Evolutionary conservation across 352 stramenopile species (phyloP).

Genomic region (Phytophthora cactorum): DNA sequence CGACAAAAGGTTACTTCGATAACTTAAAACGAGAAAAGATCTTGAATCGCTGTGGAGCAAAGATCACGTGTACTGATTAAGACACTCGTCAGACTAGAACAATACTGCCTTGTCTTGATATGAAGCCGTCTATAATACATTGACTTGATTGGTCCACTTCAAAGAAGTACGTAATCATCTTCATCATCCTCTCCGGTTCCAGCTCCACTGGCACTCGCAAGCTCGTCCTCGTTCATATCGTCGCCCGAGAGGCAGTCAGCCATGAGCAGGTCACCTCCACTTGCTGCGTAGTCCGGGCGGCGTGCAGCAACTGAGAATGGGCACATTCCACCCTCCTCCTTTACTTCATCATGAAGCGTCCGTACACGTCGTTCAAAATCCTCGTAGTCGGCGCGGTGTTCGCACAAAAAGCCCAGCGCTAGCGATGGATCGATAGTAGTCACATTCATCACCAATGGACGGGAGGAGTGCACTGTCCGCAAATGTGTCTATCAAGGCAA

Average conservation of each 20-base stretch:
- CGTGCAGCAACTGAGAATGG: slow-evolving; percentile 72
- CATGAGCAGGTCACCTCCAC: slow-evolving; percentile 51
- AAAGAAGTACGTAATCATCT: slow-evolving; percentile 81
- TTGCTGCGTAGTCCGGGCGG: slow-evolving; percentile 65
- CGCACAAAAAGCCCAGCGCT: slow-evolving; percentile 94
- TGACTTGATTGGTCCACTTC: slow-evolving; percentile 5
- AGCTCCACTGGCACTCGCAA: slow-evolving; percentile 19
- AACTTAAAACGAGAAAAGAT: no score
- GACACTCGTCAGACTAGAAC: no score
- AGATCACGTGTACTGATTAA: no score
- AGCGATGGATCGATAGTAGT: slow-evolving; percentile 93
- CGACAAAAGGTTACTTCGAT: no score
- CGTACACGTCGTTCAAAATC: slow-evolving; percentile 68
- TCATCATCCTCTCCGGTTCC: slow-evolving; percentile 51
- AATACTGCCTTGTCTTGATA: no score
- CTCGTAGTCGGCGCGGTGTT: slow-evolving; percentile 70
- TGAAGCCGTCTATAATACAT: no score
- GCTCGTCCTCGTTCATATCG: slow-evolving; percentile 26
- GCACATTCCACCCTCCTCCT: slow-evolving; percentile 51
- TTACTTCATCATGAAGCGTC: slow-evolving; percentile 48
- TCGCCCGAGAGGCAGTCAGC: slow-evolving; percentile 72
- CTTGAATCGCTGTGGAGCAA: no score
- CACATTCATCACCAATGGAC: slow-evolving; percentile 81
- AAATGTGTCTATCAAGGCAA: slow-evolving; percentile 62
- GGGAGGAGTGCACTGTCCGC: slow-evolving; percentile 57